Conservation (phyloP, 352 stramenopile species). For the Globisporangium acanthophoron region DNA sequence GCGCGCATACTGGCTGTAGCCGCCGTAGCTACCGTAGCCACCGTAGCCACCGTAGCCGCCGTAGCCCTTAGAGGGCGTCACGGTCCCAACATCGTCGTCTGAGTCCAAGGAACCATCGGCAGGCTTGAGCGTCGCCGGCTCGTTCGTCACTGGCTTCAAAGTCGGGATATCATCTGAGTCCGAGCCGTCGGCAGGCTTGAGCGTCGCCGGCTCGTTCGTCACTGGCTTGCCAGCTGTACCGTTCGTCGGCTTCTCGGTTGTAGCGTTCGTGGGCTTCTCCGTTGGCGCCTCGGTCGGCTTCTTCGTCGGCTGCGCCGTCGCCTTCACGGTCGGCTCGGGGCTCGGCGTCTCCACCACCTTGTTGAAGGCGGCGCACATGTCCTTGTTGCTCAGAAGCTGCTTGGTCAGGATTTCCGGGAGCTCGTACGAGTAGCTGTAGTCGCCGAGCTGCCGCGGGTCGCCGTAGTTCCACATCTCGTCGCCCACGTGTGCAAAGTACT, state of each 20-base stretch:
- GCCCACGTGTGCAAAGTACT: constrained; percentile 55
- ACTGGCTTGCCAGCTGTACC: too few relatives aligned
- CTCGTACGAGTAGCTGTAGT: constrained; percentile 74
- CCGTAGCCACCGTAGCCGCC: not conserved
- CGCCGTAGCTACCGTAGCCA: not conserved
- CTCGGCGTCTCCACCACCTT: constrained; percentile 18
- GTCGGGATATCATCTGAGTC: constrained; percentile 20
- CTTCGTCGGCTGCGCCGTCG: not conserved
- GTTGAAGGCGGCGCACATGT: constrained; percentile 55
- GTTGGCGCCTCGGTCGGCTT: not conserved
- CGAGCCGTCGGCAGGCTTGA: constrained; percentile 12
- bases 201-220: not conserved
- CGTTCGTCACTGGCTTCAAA: too few relatives aligned
- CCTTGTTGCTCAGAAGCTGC: constrained; percentile 59
- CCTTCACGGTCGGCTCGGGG: not conserved
- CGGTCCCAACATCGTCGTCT: constrained; percentile 22
- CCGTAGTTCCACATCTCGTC: constrained; percentile 57
- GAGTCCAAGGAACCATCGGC: constrained; percentile 18
- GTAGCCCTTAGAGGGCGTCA: constrained; percentile 4
- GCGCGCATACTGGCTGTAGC: not conserved
- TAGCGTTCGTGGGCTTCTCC: constrained; percentile 21
- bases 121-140: not conserved
- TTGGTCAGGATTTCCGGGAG: constrained; percentile 47
- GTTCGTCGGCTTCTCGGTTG: constrained; percentile 3
- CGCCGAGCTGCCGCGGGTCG: constrained; percentile 51